Evolutionary conservation across 257 asterid species (phyloP).

Genomic region (Gardenia jasminoides): DNA sequence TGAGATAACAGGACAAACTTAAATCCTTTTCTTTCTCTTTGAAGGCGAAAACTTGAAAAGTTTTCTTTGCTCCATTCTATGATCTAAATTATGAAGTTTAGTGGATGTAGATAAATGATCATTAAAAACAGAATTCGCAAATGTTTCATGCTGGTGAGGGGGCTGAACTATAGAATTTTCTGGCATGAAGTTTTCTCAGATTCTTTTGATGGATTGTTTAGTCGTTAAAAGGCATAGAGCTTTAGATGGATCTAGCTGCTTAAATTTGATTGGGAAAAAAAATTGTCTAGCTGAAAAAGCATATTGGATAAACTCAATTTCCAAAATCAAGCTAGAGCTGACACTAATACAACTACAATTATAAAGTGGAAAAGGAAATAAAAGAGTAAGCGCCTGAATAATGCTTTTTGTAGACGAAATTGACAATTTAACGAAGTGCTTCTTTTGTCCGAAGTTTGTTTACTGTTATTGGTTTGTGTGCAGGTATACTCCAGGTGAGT

Average conservation of each 20-base stretch:
- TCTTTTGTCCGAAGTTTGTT: background rate
- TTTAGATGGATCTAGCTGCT: background rate
- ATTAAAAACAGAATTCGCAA: background rate
- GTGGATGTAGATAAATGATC: background rate
- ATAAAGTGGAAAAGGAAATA: background rate
- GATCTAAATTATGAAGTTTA: background rate
- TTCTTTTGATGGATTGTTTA: background rate
- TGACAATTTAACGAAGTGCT: background rate
- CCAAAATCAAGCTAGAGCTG: background rate
- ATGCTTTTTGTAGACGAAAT: background rate
- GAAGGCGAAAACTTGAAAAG: background rate
- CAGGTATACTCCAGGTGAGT: conserved; percentile 89
- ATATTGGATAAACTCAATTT: no score
- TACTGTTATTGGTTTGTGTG: conserved; percentile 17
- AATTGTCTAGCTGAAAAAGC: background rate
- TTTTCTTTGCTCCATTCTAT: background rate
- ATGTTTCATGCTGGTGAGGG: background rate
- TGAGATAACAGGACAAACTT: no score
- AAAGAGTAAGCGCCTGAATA: background rate
- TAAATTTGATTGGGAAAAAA: background rate
- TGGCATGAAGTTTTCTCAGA: background rate
- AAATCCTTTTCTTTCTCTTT: background rate
- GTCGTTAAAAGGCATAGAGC: background rate
- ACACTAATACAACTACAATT: background rate
- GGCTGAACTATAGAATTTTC: background rate